Evolutionary conservation across 495 filamentous ascomycete species (phyloP), one percentile per base, ranked within the genome.

Genomic region (Sporormia fimetaria): DNA sequence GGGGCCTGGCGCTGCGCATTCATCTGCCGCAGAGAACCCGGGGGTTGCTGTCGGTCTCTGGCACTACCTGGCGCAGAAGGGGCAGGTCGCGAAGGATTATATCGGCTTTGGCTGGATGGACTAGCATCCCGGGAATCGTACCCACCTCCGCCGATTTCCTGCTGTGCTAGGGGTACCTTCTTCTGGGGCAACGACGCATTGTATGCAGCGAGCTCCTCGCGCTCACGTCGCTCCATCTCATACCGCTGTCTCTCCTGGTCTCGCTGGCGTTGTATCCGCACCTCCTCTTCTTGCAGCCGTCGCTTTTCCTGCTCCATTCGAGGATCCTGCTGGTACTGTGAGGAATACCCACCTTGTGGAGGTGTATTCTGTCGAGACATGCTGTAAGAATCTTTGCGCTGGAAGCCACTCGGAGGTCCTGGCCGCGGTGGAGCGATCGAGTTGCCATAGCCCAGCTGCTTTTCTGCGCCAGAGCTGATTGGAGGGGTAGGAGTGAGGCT

Each of bases 151-250:
- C 81, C 68, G 20, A 57, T 29, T 38, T 94, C 87, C 60, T 94
- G 87, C 54, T 94, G 81, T n/a, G 84, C 86, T 21, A 85, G 56
- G 0, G 83, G 81, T 3, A 70, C 62, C 42, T 81, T 77, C 9
- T 69, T 71, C 63, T 92, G 78, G 11, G 87, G 85, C 29, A 94
- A 57, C 10, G 80, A 80, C n/a, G 81, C 77, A 60, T 94, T 90
- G 58, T 90, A 94, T 15, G 74, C 81, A 52, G 84, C 85, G 47
- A 80, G 68, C 5, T 94, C 85, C 41, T 73, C 68, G 44, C 78
- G 74, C 33, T 71, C 69, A 6, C 62, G 49, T 49, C 78, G 74
- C 51, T 86, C 78, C 21, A 61, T 55, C 25, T 69, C 63, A 27
- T 59, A 49, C 39, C 56, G 39, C 34, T 56, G 49, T 16, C 57